phyloP scores from a whole-genome alignment of 768 basidiomycete species.

The Boletus coccyginus region DNA sequence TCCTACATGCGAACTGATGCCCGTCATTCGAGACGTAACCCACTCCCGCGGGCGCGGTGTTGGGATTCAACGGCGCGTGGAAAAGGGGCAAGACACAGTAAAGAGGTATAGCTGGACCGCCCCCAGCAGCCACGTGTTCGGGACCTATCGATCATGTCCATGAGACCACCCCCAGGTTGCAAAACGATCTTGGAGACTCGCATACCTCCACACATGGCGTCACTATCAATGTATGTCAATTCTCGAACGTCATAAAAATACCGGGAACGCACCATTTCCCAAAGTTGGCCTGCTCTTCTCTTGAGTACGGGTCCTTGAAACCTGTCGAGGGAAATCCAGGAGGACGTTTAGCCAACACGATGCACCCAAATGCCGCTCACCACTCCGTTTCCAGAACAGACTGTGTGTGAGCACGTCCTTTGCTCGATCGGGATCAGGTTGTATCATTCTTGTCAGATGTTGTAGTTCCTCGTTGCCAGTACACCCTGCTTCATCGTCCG shows the following conservation, averaged over 20 bases:
- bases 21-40: conserved; percentile 58
- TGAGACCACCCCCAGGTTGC: background rate
- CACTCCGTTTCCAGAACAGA: conserved; percentile 57
- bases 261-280: conserved; percentile 44
- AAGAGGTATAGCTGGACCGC: conserved; percentile 44
- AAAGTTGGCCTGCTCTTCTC: conserved; percentile 54
- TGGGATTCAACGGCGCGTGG: conserved; percentile 38
- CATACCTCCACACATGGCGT: conserved; percentile 50
- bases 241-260: background rate
- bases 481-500: conserved; percentile 37
- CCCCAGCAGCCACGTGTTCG: conserved; percentile 44
- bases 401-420: conserved; percentile 57
- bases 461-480: conserved; percentile 39
- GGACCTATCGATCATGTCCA: conserved; percentile 35
- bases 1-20: conserved; percentile 51
- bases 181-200: background rate
- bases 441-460: conserved; percentile 43
- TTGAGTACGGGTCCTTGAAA: conserved; percentile 63
- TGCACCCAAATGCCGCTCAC: conserved; percentile 26
- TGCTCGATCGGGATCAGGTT: conserved; percentile 42
- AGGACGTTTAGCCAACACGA: background rate
- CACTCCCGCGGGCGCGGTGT: conserved; percentile 25
- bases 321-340: conserved; percentile 29
- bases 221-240: conserved; percentile 29
- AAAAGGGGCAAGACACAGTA: conserved; percentile 55